A percentile compares a stretch with the other conserved stretches of the same genome.
These are phyloP conservation scores for Stemphylium lycopersici DNA, from an alignment of 2,329 filamentous ascomycete species.

Conservation along the genomic window DNA sequence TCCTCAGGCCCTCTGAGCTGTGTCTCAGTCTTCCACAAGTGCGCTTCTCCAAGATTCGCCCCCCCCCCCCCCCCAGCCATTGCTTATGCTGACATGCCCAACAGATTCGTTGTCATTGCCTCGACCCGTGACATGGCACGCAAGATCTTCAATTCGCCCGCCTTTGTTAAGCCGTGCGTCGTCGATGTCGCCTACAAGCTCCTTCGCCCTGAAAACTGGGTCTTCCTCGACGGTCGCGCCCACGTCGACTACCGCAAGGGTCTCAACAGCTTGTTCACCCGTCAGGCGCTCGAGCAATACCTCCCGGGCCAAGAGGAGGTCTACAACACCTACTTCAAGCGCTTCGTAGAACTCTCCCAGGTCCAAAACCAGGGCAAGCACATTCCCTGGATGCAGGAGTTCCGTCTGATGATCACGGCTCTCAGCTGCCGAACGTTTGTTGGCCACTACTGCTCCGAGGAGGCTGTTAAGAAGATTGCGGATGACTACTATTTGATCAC, in stretches of 20 bases:
- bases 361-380: slow-evolving; percentile 74
- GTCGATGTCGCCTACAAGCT: slow-evolving; percentile 95
- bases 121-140: slow-evolving; percentile 93
- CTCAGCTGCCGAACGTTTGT: slow-evolving; percentile 97
- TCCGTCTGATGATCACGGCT: slow-evolving; percentile 94
- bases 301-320: slow-evolving; percentile 92
- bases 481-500: slow-evolving; percentile 98
- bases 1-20: slow-evolving; percentile 88
- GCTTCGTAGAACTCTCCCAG: slow-evolving; percentile 74
- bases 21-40: slow-evolving; percentile 99
- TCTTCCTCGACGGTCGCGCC: slow-evolving; percentile 92
- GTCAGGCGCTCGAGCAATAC: slow-evolving; percentile 83
- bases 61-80: neutral
- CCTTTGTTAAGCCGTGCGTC: slow-evolving; percentile 92
- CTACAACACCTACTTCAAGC: slow-evolving; percentile 83
- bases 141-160: slow-evolving; percentile 94
- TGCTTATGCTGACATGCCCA: slow-evolving; percentile 21
- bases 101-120: slow-evolving; percentile 93
- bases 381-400: slow-evolving; percentile 85
- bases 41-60: slow-evolving; percentile 30
- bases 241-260: slow-evolving; percentile 98
- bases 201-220: slow-evolving; percentile 90
- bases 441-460: slow-evolving; percentile 91
- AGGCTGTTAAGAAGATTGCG: slow-evolving; percentile 89
- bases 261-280: slow-evolving; percentile 91